These are phyloP conservation scores for Telfairia occidentalis DNA, from an alignment of 331 rosid genomes.

Conservation along the genomic window DNA sequence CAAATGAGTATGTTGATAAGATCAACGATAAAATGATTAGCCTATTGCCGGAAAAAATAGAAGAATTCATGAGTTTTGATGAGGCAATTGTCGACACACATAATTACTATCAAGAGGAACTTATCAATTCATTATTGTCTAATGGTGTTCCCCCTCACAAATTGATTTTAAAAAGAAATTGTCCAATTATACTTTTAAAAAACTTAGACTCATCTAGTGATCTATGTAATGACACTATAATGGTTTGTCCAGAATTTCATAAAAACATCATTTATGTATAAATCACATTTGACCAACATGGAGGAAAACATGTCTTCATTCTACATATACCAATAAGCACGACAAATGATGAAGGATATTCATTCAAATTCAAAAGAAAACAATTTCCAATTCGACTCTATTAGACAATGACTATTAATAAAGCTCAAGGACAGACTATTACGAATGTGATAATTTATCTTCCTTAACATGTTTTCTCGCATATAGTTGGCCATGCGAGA, in stretches of 20 bases:
- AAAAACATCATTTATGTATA: background rate
- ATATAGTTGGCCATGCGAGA: no score
- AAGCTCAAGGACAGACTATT: no score
- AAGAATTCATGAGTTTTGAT: background rate
- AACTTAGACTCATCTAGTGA: background rate
- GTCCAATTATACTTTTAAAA: background rate
- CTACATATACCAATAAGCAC: background rate
- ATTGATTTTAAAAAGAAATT: background rate
- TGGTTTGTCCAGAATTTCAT: background rate
- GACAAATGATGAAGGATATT: background rate
- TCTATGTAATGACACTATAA: background rate
- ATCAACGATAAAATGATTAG: background rate
- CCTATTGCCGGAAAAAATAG: background rate
- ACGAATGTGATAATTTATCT: no score
- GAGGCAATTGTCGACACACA: background rate
- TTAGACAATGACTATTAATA: no score
- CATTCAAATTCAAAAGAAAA: background rate
- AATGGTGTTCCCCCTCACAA: background rate
- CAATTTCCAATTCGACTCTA: background rate
- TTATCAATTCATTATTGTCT: background rate
- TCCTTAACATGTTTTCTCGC: no score
- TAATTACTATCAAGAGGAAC: background rate
- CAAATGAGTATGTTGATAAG: background rate
- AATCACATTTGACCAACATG: background rate
- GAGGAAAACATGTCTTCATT: background rate